Percentiles rank a stretch among this genome's conserved stretches.
Evolutionary conservation across 257 asterid genomes (phyloP).

Genomic region (Nicotiana tomentosiformis): DNA sequence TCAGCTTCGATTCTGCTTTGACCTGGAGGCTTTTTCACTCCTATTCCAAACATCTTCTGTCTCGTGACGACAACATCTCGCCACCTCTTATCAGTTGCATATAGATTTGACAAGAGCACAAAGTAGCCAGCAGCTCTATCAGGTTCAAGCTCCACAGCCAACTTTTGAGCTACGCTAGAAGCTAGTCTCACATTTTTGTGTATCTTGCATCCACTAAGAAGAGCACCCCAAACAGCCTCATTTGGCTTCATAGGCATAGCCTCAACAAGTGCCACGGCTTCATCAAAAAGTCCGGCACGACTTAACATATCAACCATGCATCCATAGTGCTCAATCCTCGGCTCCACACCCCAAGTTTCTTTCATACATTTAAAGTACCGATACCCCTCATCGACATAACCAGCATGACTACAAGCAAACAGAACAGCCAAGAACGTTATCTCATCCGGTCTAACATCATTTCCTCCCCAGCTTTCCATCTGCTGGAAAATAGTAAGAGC

Average conservation of each 20-base stretch:
- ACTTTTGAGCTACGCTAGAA: constrained; percentile 39
- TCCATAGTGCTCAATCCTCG: constrained; percentile 63
- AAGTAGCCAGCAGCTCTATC: constrained; percentile 49
- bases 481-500: constrained; percentile 50
- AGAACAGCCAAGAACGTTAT: constrained; percentile 65
- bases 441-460: constrained; percentile 43
- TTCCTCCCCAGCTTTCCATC: constrained; percentile 39
- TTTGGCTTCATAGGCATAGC: constrained; percentile 80
- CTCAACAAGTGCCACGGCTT: constrained; percentile 50
- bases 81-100: constrained; percentile 65
- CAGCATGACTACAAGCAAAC: constrained; percentile 80
- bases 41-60: constrained; percentile 39
- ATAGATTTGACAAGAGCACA: constrained; percentile 59
- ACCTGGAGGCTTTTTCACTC: constrained; percentile 56
- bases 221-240: constrained; percentile 77
- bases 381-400: constrained; percentile 54
- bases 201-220: constrained; percentile 75
- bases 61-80: constrained; percentile 50
- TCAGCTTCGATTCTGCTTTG: constrained; percentile 65
- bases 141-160: constrained; percentile 41
- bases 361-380: constrained; percentile 46
- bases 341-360: constrained; percentile 49
- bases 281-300: constrained; percentile 74
- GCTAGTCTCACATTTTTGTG: constrained; percentile 57
- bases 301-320: constrained; percentile 85